Base-by-base conservation (phyloP, 306 rosid species). In the Inga oerstediana region DNA sequence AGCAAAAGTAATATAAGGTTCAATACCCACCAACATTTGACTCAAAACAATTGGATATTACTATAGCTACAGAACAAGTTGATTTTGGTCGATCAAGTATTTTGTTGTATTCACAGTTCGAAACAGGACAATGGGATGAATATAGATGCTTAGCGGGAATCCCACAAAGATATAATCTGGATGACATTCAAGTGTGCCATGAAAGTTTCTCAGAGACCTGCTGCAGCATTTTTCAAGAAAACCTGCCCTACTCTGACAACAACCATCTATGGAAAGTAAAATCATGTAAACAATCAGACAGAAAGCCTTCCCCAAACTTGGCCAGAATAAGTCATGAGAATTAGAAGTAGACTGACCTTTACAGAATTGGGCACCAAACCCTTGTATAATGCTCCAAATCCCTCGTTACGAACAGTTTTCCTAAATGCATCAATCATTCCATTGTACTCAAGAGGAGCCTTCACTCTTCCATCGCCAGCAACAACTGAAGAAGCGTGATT, bases 341-440 rank as follows among this genome's bases (percentile, higher is more conserved):
- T 81, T 56, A 62, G 72, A 72, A 34, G 83, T 37, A 34, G 72
- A 85, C 89, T 56, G 34, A 97, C 99, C 99, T 97, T 97, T 61
- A 97, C 99, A 82, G 95, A 97, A 88, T 97, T 97, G 80, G 99
- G 99, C 66, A 94, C 94, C 91, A 97, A 88, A 81, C 99, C 99
- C 97, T 97, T 97, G 92, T 97, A 97, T 82, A 97, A 87, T 56
- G 99, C 99, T 62, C 98, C 93, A 69, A 97, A 92, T 76, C 99
- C 99, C 80, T 97, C 99, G 3, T 94, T 89, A 35, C 97, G 91
- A 85, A 97, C 94, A 67, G 99, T 97, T 88, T 97, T 91, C 88
- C 98, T 90, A 79, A 97, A 97, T 73, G 98, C 98, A 82, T 97
- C 99, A 76, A 97, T 1, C 99, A 97, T 97, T 81, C 99, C 99